These are phyloP conservation scores for Pinus taeda DNA, from an alignment of 75 land plant species.

Conservation along the genomic window DNA sequence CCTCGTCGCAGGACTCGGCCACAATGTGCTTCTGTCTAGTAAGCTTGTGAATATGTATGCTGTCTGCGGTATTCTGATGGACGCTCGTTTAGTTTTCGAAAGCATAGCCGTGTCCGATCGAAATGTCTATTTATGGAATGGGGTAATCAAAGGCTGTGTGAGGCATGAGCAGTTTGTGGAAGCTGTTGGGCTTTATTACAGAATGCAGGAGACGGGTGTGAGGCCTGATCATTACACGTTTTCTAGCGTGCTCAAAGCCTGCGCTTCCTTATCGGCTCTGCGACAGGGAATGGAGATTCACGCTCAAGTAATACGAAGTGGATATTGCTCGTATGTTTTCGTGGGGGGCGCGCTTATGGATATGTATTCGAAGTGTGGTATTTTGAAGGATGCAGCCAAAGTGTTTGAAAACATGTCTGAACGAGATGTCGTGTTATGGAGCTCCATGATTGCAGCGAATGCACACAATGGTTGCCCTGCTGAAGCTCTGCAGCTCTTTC, in stretches of 20 bases:
- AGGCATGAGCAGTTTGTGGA: constrained; percentile 43
- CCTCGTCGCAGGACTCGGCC: constrained; percentile 38
- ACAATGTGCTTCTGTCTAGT: constrained; percentile 31
- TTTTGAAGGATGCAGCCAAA: neutral
- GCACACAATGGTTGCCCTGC: neutral
- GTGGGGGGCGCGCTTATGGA: neutral
- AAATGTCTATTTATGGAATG: constrained; percentile 55
- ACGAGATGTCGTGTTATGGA: neutral
- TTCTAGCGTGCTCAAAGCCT: neutral
- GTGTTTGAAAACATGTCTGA: neutral
- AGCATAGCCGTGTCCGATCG: constrained; percentile 35
- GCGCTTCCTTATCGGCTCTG: neutral
- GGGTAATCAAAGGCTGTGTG: constrained; percentile 46
- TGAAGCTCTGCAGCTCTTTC: neutral
- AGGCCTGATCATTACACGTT: neutral
- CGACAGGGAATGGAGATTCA: neutral
- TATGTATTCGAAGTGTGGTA: constrained; percentile 4
- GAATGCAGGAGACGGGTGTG: constrained; percentile 5
- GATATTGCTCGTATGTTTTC: neutral
- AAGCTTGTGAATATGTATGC: constrained; percentile 54
- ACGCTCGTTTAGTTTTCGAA: constrained; percentile 47
- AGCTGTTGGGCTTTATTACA: constrained; percentile 25
- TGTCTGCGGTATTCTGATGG: constrained; percentile 30
- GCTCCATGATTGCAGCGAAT: neutral
- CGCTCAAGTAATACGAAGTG: neutral